A percentile compares a stretch with the other conserved stretches of the same genome.
These are phyloP conservation scores for Nyctanthes arbortristis DNA, from an alignment of 257 asterid species.

Conservation along the genomic window DNA sequence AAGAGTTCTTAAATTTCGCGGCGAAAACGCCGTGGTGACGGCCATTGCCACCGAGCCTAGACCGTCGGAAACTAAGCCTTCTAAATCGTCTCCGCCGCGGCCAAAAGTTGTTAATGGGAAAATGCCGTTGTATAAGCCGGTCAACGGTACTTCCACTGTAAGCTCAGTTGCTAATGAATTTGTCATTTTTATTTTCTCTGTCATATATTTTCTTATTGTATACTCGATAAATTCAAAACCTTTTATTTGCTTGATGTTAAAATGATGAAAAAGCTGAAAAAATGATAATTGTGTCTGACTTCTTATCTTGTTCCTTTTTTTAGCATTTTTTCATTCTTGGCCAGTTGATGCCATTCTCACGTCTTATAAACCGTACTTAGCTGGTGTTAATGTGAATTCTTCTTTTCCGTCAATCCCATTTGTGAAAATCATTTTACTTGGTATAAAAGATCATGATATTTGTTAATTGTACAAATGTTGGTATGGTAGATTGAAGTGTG, in stretches of 20 bases:
- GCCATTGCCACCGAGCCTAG: slow-evolving; percentile 87
- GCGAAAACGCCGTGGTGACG: slow-evolving; percentile 52
- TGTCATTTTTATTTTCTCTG: neutral
- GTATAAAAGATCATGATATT: neutral
- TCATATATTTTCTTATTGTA: neutral
- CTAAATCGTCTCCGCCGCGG: slow-evolving; percentile 4
- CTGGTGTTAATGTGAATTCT: neutral
- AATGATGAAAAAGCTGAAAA: neutral
- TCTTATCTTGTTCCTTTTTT: neutral
- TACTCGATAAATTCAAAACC: neutral
- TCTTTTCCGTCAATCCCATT: neutral
- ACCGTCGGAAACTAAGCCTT: slow-evolving; percentile 49
- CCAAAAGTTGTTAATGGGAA: slow-evolving; percentile 45
- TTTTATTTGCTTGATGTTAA: too few species aligned
- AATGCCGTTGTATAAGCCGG: slow-evolving; percentile 46
- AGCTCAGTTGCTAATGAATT: slow-evolving; percentile 19
- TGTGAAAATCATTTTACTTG: neutral
- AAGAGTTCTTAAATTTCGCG: slow-evolving; percentile 20
- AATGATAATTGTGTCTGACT: too few species aligned
- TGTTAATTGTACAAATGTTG: neutral
- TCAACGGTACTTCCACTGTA: slow-evolving; percentile 76
- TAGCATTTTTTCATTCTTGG: neutral
- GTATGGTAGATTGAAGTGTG: slow-evolving; percentile 22
- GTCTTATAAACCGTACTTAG: neutral
- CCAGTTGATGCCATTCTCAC: too few species aligned